Base-by-base conservation (phyloP, 2,329 filamentous ascomycete species). In the Monosporascus cannonballus region DNA sequence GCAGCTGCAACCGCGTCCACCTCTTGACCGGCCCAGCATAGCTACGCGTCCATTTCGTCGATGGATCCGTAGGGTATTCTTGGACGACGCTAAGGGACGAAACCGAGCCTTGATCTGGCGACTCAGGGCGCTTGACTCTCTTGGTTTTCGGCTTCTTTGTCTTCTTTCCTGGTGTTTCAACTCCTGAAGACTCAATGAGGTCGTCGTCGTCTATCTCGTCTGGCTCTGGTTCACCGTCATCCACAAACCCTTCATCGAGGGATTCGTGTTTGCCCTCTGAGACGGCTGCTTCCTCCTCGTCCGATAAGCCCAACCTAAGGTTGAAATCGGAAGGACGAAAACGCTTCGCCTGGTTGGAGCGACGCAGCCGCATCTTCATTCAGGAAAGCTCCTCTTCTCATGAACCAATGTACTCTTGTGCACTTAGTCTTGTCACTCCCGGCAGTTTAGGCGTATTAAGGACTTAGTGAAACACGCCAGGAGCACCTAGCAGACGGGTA, bases 1-100 rank as follows among this genome's bases (percentile, higher is more conserved):
- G 56, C 46, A 64, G 55, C 15, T 54, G 51, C 17, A 67, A 59
- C 8, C 65, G 62, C 2, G 64, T 65, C 64, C 65, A 67, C 55
- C 66, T 57, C 52, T 62, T 65, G 17, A 69, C 58, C n/a, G 66
- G 66, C 8, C 66, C 66, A 48, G 61, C 51, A 47, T 69, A 69
- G 4, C 62, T 62, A 41, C 66, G 63, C 17, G 66, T 69, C 65
- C 65, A 69, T 57, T 64, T 65, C 46, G 66, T 61, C 6, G 62
- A 55, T 11, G 64, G 60, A 50, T 69, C 66, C 39, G 61, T 61
- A 8, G 66, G 66, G 38, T 69, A 69, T 4, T 59, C 57, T 36
- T 61, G 61, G 30, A 68, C 66, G 50, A 65, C 55, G 48, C 56
- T 45, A 5, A 59, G 48, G 8, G 54, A n/a, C 30, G 30, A 53